A percentile compares a stretch with the other conserved stretches of the same genome.
These are phyloP conservation scores for Artemisia annua DNA, from an alignment of 129 eudicot species.

Conservation along the genomic window DNA sequence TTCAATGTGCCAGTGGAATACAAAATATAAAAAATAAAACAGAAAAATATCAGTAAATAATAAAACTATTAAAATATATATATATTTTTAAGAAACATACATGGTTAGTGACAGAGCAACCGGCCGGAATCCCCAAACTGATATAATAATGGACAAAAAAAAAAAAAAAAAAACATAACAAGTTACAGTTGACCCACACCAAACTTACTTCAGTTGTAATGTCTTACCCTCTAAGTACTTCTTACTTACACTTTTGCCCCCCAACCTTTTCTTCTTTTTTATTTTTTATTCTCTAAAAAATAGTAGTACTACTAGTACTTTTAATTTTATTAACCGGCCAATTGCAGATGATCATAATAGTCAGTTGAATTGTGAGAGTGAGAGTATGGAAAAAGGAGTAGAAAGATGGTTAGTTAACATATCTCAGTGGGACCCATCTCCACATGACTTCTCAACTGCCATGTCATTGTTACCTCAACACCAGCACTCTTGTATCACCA, in stretches of 20 bases:
- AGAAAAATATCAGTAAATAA: background rate
- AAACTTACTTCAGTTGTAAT: background rate
- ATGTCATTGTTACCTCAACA: slow-evolving; percentile 62
- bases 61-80: too few species aligned
- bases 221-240: background rate
- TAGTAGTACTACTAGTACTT: too few species aligned
- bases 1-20: background rate
- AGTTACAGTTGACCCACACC: background rate
- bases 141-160: too few species aligned
- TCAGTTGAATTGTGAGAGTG: too few species aligned
- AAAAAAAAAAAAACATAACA: too few species aligned
- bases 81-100: background rate
- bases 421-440: slow-evolving; percentile 71
- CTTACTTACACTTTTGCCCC: background rate
- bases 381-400: slow-evolving; percentile 53
- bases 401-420: slow-evolving; percentile 70
- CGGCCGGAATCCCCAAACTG: background rate
- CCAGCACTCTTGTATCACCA: slow-evolving; percentile 59
- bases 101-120: background rate
- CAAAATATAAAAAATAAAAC: background rate
- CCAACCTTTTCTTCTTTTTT: too few species aligned
- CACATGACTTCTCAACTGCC: slow-evolving; percentile 48
- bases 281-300: too few species aligned
- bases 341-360: too few species aligned
- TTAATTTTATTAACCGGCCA: too few species aligned